These are phyloP conservation scores for Fusarium sp. DNA, from an alignment of 2,329 filamentous ascomycete species.

Conservation along the genomic window DNA sequence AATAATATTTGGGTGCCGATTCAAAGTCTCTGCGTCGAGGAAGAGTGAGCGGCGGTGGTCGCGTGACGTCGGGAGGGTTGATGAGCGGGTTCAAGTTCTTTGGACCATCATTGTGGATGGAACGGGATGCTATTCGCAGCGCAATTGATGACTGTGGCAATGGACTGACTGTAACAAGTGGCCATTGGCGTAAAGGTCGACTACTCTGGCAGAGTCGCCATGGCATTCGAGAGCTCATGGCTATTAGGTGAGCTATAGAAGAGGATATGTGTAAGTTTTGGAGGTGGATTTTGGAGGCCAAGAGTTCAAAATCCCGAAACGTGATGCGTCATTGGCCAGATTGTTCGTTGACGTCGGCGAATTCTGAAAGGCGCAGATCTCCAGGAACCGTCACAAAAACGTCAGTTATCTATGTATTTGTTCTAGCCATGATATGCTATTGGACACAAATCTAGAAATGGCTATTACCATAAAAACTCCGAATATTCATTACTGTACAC, in stretches of 20 bases:
- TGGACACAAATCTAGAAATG: background rate
- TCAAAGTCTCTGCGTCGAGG: constrained; percentile 62
- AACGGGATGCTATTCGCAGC: constrained; percentile 32
- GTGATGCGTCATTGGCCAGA: constrained; percentile 44
- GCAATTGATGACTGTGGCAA: constrained; percentile 16
- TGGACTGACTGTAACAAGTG: constrained; percentile 3
- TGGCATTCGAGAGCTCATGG: constrained; percentile 51
- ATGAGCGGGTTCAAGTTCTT: constrained; percentile 57
- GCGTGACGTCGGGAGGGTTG: constrained; percentile 80
- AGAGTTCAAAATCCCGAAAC: constrained; percentile 33
- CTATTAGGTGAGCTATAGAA: constrained; percentile 23
- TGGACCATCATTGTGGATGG: constrained; percentile 44
- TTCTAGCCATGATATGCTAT: background rate
- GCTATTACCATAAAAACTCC: background rate
- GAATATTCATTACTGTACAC: background rate
- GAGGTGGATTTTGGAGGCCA: constrained; percentile 26
- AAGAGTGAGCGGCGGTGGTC: constrained; percentile 75
- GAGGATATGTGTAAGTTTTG: constrained; percentile 20
- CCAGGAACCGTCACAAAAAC: constrained; percentile 16
- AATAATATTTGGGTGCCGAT: constrained; percentile 61
- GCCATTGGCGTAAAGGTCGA: constrained; percentile 37
- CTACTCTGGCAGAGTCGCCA: constrained; percentile 48
- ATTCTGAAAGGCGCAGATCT: constrained; percentile 18
- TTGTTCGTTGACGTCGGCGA: constrained; percentile 22
- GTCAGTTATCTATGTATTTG: background rate